phyloP scores from a whole-genome alignment of 1,139 yeast genomes.

The Kodamaea fungicola region DNA sequence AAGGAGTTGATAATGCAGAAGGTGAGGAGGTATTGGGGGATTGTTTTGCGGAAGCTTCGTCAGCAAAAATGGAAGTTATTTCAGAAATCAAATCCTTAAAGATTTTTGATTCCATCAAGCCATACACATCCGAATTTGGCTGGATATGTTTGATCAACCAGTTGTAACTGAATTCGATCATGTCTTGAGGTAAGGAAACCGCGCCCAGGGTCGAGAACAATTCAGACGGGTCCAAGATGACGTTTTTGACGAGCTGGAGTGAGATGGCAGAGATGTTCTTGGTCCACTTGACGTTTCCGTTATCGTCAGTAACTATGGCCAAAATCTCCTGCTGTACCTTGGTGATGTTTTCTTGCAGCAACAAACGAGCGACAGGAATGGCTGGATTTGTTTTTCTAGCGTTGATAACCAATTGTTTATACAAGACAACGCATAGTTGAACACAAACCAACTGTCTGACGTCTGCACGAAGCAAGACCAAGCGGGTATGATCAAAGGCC shows the following conservation, averaged over 20 bases:
- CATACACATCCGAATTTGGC: constrained; percentile 77
- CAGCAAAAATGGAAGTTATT: constrained; percentile 16
- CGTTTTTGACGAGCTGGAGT: constrained; percentile 60
- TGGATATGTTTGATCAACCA: constrained; percentile 87
- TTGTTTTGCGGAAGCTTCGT: constrained; percentile 2
- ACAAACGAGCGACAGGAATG: constrained; percentile 13
- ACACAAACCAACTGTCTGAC: constrained; percentile 81
- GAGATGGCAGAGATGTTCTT: constrained; percentile 72
- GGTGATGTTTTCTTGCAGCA: constrained; percentile 27
- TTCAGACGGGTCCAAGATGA: constrained; percentile 12
- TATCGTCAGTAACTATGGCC: constrained; percentile 80
- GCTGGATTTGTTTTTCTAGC: constrained; percentile 23
- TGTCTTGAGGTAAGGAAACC: constrained; percentile 29
- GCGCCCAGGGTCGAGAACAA: constrained; percentile 11
- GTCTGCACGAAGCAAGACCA: constrained; percentile 77
- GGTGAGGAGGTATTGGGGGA: constrained; percentile 4
- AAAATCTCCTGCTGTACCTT: constrained; percentile 57
- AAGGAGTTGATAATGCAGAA: background rate
- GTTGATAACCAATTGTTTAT: constrained; percentile 59
- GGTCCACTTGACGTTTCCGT: constrained; percentile 89
- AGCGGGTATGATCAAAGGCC: constrained; percentile 83
- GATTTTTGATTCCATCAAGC: constrained; percentile 67
- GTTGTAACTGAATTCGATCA: constrained; percentile 65
- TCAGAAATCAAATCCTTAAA: constrained; percentile 48
- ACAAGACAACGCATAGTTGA: constrained; percentile 68